These are phyloP conservation scores for Arbutus unedo DNA, from an alignment of 148 eudicot species.

Conservation along the genomic window DNA sequence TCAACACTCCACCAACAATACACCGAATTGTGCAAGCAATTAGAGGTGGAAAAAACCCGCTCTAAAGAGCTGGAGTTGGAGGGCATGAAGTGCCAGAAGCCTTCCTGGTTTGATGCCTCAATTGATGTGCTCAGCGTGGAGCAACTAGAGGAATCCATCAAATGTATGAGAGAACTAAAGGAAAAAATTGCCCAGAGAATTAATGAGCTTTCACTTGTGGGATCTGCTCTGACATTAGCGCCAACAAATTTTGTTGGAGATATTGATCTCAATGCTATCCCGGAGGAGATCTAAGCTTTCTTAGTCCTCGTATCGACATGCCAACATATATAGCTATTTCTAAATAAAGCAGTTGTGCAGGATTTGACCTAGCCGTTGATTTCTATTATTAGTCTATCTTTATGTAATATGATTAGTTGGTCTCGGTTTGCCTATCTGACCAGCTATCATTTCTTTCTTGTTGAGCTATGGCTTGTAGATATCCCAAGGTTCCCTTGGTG, in stretches of 20 bases:
- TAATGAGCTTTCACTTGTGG: not conserved
- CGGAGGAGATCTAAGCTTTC: not conserved
- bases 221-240: not conserved
- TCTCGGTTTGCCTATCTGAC: not conserved
- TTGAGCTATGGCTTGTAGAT: not conserved
- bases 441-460: not conserved
- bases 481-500: not conserved
- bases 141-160: conserved; percentile 4
- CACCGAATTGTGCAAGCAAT: not conserved
- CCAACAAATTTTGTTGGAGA: not conserved
- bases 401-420: not conserved
- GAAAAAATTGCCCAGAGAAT: not conserved
- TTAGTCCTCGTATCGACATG: not conserved
- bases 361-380: conserved; percentile 3
- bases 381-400: not conserved
- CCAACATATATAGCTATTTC: not conserved
- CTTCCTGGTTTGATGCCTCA: conserved; percentile 6
- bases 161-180: conserved; percentile 7
- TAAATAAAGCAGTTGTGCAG: not conserved
- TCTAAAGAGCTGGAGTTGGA: not conserved
- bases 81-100: not conserved
- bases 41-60: not conserved
- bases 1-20: not conserved
- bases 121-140: not conserved
- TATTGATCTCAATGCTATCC: conserved; percentile 15